These are phyloP conservation scores for Cichorium intybus DNA, from an alignment of 140 eudicot genomes.

Conservation along the genomic window DNA sequence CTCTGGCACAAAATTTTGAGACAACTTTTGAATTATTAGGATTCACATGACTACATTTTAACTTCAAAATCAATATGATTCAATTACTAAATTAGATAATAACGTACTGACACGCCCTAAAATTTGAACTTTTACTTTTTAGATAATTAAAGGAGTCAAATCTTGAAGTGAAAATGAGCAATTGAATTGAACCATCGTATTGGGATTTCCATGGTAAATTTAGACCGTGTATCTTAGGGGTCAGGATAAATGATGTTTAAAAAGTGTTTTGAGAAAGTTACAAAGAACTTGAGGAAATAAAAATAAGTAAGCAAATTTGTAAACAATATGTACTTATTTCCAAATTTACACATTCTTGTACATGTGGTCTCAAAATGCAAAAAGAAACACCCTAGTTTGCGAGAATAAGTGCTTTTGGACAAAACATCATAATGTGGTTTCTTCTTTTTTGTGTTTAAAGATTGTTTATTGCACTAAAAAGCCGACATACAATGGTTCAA, in stretches of 20 bases:
- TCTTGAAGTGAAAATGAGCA: slow-evolving; percentile 2
- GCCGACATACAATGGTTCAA: neutral
- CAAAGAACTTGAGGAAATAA: neutral
- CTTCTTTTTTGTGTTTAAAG: neutral
- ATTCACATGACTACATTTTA: neutral
- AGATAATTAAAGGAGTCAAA: neutral
- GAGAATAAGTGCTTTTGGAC: neutral
- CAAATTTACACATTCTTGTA: no score
- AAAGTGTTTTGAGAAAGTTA: neutral
- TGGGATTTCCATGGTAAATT: no score
- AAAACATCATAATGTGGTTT: neutral
- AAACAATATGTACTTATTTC: no score
- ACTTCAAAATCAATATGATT: slow-evolving; percentile 1
- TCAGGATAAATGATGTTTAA: neutral
- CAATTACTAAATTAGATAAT: neutral
- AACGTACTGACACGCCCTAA: neutral
- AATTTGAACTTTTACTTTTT: neutral
- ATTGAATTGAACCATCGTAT: slow-evolving; percentile 15
- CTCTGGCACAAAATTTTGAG: slow-evolving; percentile 13
- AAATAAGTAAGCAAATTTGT: neutral
- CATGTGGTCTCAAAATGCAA: no score
- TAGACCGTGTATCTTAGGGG: no score
- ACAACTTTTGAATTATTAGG: neutral
- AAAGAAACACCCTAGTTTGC: no score
- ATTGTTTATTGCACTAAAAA: neutral